Base-by-base conservation (phyloP, 2,329 filamentous ascomycete genomes). In the Alternaria burnsii region DNA sequence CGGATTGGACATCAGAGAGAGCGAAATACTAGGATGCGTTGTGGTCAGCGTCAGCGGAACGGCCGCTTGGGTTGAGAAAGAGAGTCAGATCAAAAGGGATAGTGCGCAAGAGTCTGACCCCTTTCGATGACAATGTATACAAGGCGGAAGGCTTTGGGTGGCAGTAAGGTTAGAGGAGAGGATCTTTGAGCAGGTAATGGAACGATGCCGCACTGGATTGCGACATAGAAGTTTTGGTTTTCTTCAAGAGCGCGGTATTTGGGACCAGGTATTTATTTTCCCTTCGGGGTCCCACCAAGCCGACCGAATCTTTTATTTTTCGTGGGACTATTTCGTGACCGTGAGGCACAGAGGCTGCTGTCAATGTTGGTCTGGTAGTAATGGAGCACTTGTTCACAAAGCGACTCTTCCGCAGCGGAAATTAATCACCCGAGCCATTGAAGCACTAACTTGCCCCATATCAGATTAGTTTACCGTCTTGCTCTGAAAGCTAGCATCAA, bases 21-120 rank as follows among this genome's bases (percentile, higher is more conserved):
- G 68, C 52, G 75, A 77, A 56, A 64, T 77, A 4, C 55, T 77
- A 38, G 74, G 75, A 2, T 77, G 76, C 52, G 63, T 75, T 5
- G 72, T 76, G 30, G 70, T 77, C n/a, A 75, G 67, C 52, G 68
- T 68, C 4, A 73, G 73, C 36, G 75, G 74, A 5, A 77, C 75
- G 3, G 74, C 74, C 6, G 71, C 70, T 46, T 74, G 73, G 51
- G 70, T 76, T 14, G 65, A 68, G 59, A 71, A 70, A 46, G 69
- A 70, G 38, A 61, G 46, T 12, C 58, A 46, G 12, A 6, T 55
- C 18, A 71, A 71, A 44, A 65, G 69, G 22, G 69, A 71, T 30
- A 71, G 69, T 46, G 60, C 69, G 28, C 66, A 71, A 38, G 66
- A 71, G 4, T 53, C 44, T 11, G 52, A 63, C n/a, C 61, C 61